phyloP scores from a whole-genome alignment of 1,284 basidiomycete species.

The Cerrena zonata region DNA sequence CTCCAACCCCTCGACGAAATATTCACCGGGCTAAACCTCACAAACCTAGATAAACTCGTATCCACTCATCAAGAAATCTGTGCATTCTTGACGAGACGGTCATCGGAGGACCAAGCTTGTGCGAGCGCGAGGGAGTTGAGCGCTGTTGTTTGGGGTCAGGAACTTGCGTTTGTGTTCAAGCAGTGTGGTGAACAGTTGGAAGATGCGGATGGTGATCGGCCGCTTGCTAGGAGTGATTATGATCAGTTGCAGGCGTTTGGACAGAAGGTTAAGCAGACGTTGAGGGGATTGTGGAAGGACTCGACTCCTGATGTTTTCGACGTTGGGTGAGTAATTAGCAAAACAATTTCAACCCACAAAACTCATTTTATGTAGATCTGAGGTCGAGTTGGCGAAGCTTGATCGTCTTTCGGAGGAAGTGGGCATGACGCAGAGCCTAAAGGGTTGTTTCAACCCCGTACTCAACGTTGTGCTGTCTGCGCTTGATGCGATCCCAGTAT shows the following conservation, averaged over 20 bases:
- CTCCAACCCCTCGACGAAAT: conserved; percentile 70
- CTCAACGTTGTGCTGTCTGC: conserved; percentile 70
- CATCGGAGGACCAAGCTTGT: conserved; percentile 72
- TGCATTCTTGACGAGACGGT: conserved; percentile 58
- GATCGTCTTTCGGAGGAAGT: conserved; percentile 72
- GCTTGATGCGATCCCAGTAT: conserved; percentile 77
- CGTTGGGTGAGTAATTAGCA: conserved; percentile 56
- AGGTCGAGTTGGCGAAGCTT: conserved; percentile 60
- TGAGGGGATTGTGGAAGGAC: conserved; percentile 67
- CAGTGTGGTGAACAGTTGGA: conserved; percentile 45
- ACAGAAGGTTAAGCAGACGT: conserved; percentile 48
- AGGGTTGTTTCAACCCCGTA: conserved; percentile 75
- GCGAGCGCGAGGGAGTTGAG: conserved; percentile 74
- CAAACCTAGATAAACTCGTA: conserved; percentile 54
- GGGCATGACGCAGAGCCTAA: conserved; percentile 67
- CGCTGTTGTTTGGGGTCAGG: conserved; percentile 68
- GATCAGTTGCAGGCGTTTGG: conserved; percentile 43
- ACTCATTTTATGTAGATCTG: conserved; percentile 47
- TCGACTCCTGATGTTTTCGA: conserved; percentile 66
- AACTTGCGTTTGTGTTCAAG: conserved; percentile 58
- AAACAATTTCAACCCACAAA: no score
- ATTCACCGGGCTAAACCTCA: conserved; percentile 44
- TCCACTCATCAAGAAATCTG: conserved; percentile 59
- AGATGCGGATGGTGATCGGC: conserved; percentile 25
- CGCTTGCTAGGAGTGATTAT: conserved; percentile 21